Conservation (phyloP, 345 rosid genomes). For the Bruguiera sexangula region DNA sequence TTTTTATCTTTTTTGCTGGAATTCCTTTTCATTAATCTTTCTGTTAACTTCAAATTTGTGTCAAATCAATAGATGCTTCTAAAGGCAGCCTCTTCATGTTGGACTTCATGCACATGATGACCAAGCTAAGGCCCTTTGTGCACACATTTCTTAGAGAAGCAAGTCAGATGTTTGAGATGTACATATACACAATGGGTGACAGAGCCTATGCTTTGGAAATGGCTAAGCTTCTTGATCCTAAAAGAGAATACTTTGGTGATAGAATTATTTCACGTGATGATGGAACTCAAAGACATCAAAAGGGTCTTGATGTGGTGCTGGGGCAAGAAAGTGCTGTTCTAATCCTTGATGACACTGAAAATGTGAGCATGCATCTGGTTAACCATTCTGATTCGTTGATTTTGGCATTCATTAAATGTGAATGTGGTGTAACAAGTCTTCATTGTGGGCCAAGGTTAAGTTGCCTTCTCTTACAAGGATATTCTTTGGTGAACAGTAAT, state of each 20-base stretch:
- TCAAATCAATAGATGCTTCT: conserved; percentile 46
- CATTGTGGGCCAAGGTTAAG: too few species aligned
- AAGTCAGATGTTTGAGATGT: conserved; percentile 81
- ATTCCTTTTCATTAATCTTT: not conserved
- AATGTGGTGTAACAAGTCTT: too few species aligned
- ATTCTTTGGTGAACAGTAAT: too few species aligned
- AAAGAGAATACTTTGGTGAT: conserved; percentile 52
- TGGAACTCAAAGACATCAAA: conserved; percentile 81
- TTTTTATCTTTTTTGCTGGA: not conserved
- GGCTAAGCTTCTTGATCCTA: conserved; percentile 85
- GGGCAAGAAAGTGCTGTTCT: conserved; percentile 84
- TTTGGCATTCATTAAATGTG: not conserved
- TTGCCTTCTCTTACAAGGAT: too few species aligned
- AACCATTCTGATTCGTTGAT: not conserved
- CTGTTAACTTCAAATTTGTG: conserved; percentile 1
- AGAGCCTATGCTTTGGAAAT: conserved; percentile 75
- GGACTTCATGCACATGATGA: conserved; percentile 77
- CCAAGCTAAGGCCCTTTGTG: conserved; percentile 85
- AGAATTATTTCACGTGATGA: conserved; percentile 87
- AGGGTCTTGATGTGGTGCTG: conserved; percentile 78
- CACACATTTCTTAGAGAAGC: conserved; percentile 80
- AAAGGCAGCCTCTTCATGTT: conserved; percentile 69
- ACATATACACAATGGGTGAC: conserved; percentile 92
- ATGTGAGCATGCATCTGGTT: conserved; percentile 35
- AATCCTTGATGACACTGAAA: conserved; percentile 54